Percentiles rank a stretch among this genome's conserved stretches.
phyloP scores from a whole-genome alignment of 2,329 filamentous ascomycete species.

The Microsporum audouinii region DNA sequence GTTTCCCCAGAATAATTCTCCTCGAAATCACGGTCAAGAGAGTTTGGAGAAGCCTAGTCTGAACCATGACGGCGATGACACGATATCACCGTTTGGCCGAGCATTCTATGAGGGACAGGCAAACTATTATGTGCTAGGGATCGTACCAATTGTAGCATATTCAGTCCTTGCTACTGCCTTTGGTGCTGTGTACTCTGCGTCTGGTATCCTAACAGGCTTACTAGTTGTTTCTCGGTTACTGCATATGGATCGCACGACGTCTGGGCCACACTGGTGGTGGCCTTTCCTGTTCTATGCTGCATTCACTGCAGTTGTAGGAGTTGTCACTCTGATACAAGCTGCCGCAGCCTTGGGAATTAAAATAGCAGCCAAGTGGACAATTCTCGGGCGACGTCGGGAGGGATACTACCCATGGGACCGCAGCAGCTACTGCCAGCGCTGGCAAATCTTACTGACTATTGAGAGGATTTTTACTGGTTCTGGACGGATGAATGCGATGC shows the following conservation, averaged over 20 bases:
- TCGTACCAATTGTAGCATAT: not conserved
- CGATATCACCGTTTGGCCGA: not conserved
- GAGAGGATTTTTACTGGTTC: not conserved
- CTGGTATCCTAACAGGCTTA: not conserved
- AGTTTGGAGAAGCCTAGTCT: not conserved
- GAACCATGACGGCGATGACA: not conserved
- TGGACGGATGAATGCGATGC: not conserved
- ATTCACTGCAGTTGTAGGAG: not conserved
- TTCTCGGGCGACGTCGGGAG: not conserved
- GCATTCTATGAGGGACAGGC: not conserved
- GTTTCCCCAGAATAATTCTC: not conserved
- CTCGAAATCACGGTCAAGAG: not conserved
- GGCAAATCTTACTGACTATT: constrained; percentile 2
- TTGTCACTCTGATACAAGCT: not conserved
- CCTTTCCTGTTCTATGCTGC: not conserved
- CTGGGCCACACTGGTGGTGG: not conserved
- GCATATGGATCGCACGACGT: not conserved
- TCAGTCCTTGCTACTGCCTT: not conserved
- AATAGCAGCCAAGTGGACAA: constrained; percentile 3
- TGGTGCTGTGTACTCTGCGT: not conserved
- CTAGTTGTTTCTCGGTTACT: not conserved
- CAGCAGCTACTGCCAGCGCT: constrained; percentile 7
- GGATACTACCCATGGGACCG: not conserved
- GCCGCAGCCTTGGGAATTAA: not conserved
- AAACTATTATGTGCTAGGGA: not conserved